These are phyloP conservation scores for Hyparrhenia diplandra DNA, from an alignment of 176 grass and related monocot genomes.

Conservation along the genomic window DNA sequence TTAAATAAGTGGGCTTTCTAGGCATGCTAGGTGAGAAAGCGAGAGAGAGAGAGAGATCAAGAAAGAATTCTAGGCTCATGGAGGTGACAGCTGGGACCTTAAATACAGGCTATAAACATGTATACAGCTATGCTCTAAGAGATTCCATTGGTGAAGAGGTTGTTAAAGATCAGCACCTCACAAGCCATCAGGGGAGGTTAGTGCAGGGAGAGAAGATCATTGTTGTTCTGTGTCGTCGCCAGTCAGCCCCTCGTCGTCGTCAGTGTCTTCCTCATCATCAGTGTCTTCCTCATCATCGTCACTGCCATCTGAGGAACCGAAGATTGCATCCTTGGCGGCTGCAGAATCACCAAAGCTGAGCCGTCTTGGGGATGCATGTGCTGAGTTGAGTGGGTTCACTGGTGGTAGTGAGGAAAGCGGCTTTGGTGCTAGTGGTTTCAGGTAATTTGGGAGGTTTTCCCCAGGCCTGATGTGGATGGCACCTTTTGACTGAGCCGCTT, in stretches of 20 bases:
- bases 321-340: constrained; percentile 44
- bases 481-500: constrained; percentile 50
- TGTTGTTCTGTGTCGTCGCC: constrained; percentile 33
- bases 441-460: constrained; percentile 37
- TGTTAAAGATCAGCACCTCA: constrained; percentile 41
- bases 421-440: constrained; percentile 45
- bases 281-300: constrained; percentile 27
- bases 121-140: constrained; percentile 61
- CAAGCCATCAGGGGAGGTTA: constrained; percentile 44
- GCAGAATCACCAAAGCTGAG: constrained; percentile 23
- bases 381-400: neutral
- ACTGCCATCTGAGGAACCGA: constrained; percentile 40
- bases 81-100: constrained; percentile 27
- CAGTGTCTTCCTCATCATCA: constrained; percentile 27
- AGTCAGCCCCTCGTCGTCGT: constrained; percentile 21
- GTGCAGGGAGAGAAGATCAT: constrained; percentile 24
- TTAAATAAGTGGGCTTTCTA: constrained; percentile 24
- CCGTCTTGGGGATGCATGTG: constrained; percentile 15
- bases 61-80: constrained; percentile 32
- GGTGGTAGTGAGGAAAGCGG: neutral
- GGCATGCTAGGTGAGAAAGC: constrained; percentile 5
- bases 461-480: constrained; percentile 44
- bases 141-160: constrained; percentile 19
- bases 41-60: neutral
- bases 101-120: constrained; percentile 60